Percentiles rank a stretch among this genome's conserved stretches.
Evolutionary conservation across 2,329 filamentous ascomycete genomes (phyloP).

Genomic region (Endocalyx cinctus): DNA sequence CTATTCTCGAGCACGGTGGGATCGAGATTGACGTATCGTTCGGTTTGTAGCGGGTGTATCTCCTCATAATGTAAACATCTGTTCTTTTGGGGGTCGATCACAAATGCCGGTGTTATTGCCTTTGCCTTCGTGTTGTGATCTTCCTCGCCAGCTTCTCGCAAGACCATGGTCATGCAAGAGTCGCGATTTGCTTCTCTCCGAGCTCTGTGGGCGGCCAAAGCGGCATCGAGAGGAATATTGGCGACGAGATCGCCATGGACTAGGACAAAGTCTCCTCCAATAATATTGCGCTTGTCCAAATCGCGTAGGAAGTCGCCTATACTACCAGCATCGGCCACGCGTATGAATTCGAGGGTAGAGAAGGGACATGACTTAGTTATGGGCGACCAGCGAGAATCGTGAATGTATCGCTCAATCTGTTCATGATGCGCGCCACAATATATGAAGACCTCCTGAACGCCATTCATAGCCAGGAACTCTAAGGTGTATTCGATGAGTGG

Average conservation of each 20-base stretch:
- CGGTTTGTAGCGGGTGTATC: constrained; percentile 64
- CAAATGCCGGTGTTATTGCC: constrained; percentile 74
- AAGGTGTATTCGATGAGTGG: constrained; percentile 97
- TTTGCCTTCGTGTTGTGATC: constrained; percentile 74
- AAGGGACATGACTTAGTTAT: constrained; percentile 60
- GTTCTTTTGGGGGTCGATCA: constrained; percentile 74
- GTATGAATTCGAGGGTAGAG: constrained; percentile 74
- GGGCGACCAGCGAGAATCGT: constrained; percentile 68
- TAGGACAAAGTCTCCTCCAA: constrained; percentile 85
- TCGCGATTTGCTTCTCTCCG: constrained; percentile 82
- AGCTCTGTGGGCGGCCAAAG: constrained; percentile 73
- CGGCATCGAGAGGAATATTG: constrained; percentile 78
- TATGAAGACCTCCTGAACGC: constrained; percentile 89
- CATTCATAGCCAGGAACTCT: constrained; percentile 91
- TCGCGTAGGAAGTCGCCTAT: constrained; percentile 94
- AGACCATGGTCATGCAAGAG: constrained; percentile 95
- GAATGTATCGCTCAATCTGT: constrained; percentile 81
- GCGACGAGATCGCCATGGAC: constrained; percentile 91
- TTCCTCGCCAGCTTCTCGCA: constrained; percentile 67
- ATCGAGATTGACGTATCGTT: constrained; percentile 68
- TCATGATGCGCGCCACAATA: constrained; percentile 87
- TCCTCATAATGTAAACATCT: constrained; percentile 94
- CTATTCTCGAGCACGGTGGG: constrained; percentile 67
- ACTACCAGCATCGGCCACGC: constrained; percentile 75
- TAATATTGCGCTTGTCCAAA: constrained; percentile 77